Evolutionary conservation across 73 alveolate species (phyloP).

Genomic region (Breviolum minutum): DNA sequence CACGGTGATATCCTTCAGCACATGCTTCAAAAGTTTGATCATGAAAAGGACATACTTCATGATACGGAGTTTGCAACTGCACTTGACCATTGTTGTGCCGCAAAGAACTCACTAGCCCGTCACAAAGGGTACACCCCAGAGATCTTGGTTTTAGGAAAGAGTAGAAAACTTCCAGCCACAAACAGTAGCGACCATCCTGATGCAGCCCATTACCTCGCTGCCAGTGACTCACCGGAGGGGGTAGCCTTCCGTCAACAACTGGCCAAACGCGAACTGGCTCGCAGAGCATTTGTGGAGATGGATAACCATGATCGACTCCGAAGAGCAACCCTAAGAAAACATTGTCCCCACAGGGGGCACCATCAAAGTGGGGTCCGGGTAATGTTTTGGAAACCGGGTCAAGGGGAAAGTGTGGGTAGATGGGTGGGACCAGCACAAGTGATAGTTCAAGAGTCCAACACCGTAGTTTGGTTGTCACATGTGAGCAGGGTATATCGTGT

Average conservation of each 20-base stretch:
- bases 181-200: not conserved
- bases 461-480: not conserved
- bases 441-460: not conserved
- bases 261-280: not conserved
- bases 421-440: not conserved
- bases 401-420: not conserved
- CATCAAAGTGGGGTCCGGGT: not conserved
- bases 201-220: not conserved
- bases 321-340: not conserved
- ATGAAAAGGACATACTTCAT: not conserved
- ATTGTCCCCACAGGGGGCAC: not conserved
- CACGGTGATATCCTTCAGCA: not conserved
- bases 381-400: constrained; percentile 16
- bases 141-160: constrained; percentile 17
- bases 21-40: not conserved
- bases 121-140: constrained; percentile 3
- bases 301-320: not conserved
- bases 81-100: not conserved
- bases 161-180: not conserved
- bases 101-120: not conserved
- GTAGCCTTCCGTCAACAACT: not conserved
- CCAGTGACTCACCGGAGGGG: not conserved
- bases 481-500: not conserved
- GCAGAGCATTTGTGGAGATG: not conserved
- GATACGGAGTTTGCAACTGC: not conserved